A percentile compares a stretch with the other conserved stretches of the same genome.
Conservation (phyloP, 345 rosid genomes). For the Syzygium aromaticum region DNA sequence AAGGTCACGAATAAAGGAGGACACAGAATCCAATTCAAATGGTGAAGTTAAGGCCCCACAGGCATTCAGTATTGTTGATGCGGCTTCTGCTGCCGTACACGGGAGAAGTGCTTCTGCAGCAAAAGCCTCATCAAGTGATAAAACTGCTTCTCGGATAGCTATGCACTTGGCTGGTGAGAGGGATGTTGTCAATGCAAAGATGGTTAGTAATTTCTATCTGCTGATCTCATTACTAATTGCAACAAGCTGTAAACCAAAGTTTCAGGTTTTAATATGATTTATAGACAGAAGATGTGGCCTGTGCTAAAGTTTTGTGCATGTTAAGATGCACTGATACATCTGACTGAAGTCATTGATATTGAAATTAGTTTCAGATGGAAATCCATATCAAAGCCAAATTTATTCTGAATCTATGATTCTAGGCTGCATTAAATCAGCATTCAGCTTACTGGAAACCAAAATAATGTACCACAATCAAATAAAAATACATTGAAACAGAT, state of each 20-base stretch:
- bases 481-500: not conserved
- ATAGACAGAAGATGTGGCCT: not conserved
- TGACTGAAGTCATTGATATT: not conserved
- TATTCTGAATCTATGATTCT: not conserved
- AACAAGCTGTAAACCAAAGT: not conserved
- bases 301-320: not conserved
- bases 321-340: not conserved
- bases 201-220: slow-evolving; percentile 41
- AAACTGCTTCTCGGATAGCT: slow-evolving; percentile 88
- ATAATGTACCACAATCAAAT: not conserved
- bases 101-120: slow-evolving; percentile 97
- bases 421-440: not conserved
- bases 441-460: not conserved
- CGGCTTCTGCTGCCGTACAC: slow-evolving; percentile 92
- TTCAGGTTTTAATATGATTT: not conserved
- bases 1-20: slow-evolving; percentile 64
- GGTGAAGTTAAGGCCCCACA: slow-evolving; percentile 38
- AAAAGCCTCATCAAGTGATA: slow-evolving; percentile 70
- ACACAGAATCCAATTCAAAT: slow-evolving; percentile 39
- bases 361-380: not conserved
- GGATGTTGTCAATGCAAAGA: slow-evolving; percentile 65
- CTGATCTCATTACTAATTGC: not conserved
- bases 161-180: slow-evolving; percentile 98
- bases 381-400: not conserved
- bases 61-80: slow-evolving; percentile 80